These are phyloP conservation scores for Pseudogymnoascus sp. DNA, from an alignment of 2,329 filamentous ascomycete genomes.

Conservation along the genomic window DNA sequence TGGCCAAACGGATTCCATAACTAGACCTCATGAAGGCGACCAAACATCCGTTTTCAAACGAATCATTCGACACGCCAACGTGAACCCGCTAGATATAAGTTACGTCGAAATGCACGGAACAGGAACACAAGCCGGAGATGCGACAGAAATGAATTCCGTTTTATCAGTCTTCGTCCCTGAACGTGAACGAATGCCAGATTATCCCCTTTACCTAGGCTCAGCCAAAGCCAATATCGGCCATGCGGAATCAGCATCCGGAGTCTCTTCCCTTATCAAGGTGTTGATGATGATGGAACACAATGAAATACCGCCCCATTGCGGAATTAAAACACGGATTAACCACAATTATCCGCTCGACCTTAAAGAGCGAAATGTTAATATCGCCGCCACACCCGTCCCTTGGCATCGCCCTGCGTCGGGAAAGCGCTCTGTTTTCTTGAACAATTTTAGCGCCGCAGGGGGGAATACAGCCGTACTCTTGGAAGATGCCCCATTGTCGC, in stretches of 20 bases:
- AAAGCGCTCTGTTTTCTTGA: constrained; percentile 33
- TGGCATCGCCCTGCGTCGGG: constrained; percentile 30
- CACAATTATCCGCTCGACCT: constrained; percentile 23
- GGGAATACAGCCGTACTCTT: constrained; percentile 21
- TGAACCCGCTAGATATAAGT: constrained; percentile 68
- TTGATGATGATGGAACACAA: constrained; percentile 25
- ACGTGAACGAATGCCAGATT: constrained; percentile 40
- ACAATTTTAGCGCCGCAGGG: constrained; percentile 40
- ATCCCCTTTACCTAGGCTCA: constrained; percentile 39
- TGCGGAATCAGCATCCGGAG: constrained; percentile 21
- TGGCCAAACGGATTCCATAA: constrained; percentile 70
- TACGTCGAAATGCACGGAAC: constrained; percentile 85
- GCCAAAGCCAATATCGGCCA: constrained; percentile 22
- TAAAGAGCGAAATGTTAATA: constrained; percentile 28
- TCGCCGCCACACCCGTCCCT: constrained; percentile 17
- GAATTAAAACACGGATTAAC: constrained; percentile 28
- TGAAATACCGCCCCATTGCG: constrained; percentile 22
- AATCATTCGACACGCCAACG: constrained; percentile 50
- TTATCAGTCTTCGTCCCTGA: neutral
- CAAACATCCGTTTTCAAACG: constrained; percentile 62
- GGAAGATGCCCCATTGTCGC: constrained; percentile 17
- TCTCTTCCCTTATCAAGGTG: constrained; percentile 24
- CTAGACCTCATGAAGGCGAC: constrained; percentile 67
- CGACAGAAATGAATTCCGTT: constrained; percentile 57
- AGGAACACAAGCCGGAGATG: constrained; percentile 74